Conservation (phyloP, 2,329 filamentous ascomycete species). For the Ascochyta lentis region DNA sequence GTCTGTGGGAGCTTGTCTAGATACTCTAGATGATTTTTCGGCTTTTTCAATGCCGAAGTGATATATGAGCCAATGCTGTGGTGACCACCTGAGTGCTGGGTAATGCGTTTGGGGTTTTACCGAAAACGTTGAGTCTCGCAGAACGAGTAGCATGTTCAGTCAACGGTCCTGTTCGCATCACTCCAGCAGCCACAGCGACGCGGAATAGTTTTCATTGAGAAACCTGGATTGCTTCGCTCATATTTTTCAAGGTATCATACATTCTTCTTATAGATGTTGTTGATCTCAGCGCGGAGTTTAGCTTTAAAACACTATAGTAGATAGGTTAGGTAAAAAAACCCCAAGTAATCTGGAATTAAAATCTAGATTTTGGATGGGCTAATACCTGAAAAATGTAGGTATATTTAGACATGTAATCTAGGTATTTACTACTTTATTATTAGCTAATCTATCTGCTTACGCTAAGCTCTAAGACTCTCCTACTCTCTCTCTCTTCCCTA, state of each 20-base stretch:
- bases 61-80: constrained; percentile 12
- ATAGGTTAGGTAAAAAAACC: too few species aligned
- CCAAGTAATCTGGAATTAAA: too few species aligned
- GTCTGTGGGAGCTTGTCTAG: neutral
- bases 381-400: too few species aligned
- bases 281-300: neutral
- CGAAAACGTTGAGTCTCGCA: constrained; percentile 3
- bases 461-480: too few species aligned
- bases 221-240: constrained; percentile 1
- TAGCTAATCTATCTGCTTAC: too few species aligned
- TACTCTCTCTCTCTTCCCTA: too few species aligned
- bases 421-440: too few species aligned
- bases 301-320: too few species aligned
- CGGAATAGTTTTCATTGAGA: constrained; percentile 8
- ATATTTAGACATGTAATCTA: too few species aligned
- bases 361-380: too few species aligned
- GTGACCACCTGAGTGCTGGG: constrained; percentile 1
- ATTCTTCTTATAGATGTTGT: neutral
- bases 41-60: constrained; percentile 5
- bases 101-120: neutral
- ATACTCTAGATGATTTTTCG: constrained; percentile 2
- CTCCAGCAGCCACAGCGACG: constrained; percentile 4
- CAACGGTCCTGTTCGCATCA: constrained; percentile 1
- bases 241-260: constrained; percentile 1
- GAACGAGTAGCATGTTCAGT: neutral